Evolutionary conservation across 2,329 filamentous ascomycete species (phyloP), one percentile per base, ranked within the genome.

Genomic region (Paracorniculantispora psalliotae): DNA sequence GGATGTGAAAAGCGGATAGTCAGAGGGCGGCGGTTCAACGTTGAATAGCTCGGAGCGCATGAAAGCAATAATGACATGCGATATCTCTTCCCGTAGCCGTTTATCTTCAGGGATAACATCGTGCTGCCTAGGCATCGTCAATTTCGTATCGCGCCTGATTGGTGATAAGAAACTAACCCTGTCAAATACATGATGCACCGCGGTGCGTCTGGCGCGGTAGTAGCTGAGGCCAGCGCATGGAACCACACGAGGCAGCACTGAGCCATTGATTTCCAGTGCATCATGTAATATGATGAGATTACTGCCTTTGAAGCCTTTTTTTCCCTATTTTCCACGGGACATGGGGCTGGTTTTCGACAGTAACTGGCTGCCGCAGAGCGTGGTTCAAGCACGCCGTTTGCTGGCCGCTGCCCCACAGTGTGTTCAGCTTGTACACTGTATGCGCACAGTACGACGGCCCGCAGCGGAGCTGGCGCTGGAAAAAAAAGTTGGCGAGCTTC

Each of bases 1-100:
- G 1, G 75, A 76, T 3, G 78, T 81, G 64, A 85, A 86, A 6
- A 87, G 69, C 0, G 80, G 78, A 72, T 79, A 84, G 4, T 67
- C 58, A 3, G 68, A 63, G 1, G 72, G 70, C 0, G 66, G 61
- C 12, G 71, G 47, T 1, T 72, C 72, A 4, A 72, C 67, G 61
- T 83, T 83, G 72, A 86, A 85, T 19, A 71, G 62, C 12, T 75
- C 72, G 0, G 83, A 80, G 15, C 69, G 72, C 77, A 86, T 79
- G 62, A 86, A 86, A 1, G 84, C 83, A 19, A 86, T 68, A 12
- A 79, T 75, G 12, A 86, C 79, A 64, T 86, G 83, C 0, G 82
- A 82, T n/a, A 86, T 74, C 19, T 76, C 67, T 23, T 68, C 56
- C 0, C 78, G 70, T 46, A 77, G 69, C 2, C 71, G 61, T 7